phyloP scores from a whole-genome alignment of 2,329 filamentous ascomycete genomes.

The Cladosporium austrohemisphaericum region DNA sequence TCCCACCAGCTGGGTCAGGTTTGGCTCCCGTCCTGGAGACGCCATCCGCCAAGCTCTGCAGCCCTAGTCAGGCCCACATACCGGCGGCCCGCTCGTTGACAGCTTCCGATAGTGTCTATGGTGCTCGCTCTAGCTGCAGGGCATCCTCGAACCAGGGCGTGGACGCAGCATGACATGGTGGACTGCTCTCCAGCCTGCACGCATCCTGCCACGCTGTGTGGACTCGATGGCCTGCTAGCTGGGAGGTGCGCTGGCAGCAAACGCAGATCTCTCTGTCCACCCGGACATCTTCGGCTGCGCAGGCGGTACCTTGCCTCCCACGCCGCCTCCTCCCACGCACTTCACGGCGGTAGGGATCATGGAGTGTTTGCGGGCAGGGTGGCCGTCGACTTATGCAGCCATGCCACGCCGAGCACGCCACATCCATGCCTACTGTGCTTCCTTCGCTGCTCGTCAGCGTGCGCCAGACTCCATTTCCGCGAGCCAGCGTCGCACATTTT shows the following conservation, averaged over 20 bases:
- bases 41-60: too few relatives aligned
- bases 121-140: constrained; percentile 2
- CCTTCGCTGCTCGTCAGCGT: neutral
- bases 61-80: too few relatives aligned
- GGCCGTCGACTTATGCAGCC: too few relatives aligned
- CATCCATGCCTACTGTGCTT: neutral
- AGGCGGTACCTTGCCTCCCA: neutral
- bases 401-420: neutral
- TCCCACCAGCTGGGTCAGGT: too few relatives aligned
- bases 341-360: neutral
- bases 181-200: neutral
- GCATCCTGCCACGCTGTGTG: neutral
- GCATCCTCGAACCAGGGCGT: neutral
- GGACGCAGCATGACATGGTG: constrained; percentile 3
- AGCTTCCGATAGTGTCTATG: neutral
- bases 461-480: too few relatives aligned
- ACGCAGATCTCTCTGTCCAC: too few relatives aligned
- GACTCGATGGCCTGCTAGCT: neutral
- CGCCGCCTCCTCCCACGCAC: neutral
- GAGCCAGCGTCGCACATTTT: too few relatives aligned
- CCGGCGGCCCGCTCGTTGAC: too few relatives aligned
- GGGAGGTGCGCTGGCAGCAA: too few relatives aligned
- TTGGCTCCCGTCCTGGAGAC: too few relatives aligned
- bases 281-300: constrained; percentile 5
- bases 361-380: too few relatives aligned